Conservation (phyloP, 208 protist genomes). For the Leishmania lainsoni region DNA sequence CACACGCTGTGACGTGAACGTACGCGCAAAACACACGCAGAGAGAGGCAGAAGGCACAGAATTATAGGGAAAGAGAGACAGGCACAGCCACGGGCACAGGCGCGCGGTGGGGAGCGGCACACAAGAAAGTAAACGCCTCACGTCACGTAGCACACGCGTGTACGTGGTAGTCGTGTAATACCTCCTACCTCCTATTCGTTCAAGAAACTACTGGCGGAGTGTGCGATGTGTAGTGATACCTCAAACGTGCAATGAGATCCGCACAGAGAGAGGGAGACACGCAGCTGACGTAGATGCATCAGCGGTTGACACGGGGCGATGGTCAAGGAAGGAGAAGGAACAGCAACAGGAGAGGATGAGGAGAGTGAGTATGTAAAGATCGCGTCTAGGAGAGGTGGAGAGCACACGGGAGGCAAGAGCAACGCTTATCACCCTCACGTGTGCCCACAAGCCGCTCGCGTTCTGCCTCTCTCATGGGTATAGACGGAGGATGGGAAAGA, state of each 20-base stretch:
- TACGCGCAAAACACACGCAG: not conserved
- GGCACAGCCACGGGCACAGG: not conserved
- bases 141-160: not conserved
- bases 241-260: not conserved
- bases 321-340: not conserved
- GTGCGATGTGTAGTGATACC: not conserved
- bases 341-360: not conserved
- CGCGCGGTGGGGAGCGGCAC: not conserved
- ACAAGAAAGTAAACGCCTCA: not conserved
- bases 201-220: not conserved
- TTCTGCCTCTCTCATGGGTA: too few relatives aligned
- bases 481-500: not conserved
- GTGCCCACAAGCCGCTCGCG: not conserved
- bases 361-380: not conserved
- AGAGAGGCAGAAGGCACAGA: too few relatives aligned
- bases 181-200: not conserved
- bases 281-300: not conserved
- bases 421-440: not conserved
- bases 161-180: not conserved
- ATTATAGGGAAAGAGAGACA: too few relatives aligned
- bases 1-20: not conserved
- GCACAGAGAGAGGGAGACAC: not conserved
- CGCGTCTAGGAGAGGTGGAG: constrained; percentile 9
- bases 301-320: not conserved
- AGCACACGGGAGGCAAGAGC: not conserved